These are phyloP conservation scores for Claviceps capensis DNA, from an alignment of 2,329 filamentous ascomycete genomes.

Conservation along the genomic window DNA sequence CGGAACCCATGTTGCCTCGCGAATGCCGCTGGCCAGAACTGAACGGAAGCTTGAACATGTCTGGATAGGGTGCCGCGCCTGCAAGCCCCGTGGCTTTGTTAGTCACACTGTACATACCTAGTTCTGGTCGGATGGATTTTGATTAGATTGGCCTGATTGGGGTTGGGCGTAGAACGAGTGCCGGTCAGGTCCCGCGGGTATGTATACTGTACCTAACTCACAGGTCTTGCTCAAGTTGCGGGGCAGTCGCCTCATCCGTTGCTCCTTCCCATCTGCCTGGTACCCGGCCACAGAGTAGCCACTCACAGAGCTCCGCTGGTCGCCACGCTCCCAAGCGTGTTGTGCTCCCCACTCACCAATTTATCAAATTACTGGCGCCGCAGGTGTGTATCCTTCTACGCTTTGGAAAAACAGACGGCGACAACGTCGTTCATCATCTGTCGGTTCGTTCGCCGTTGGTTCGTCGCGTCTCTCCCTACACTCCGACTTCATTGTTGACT, in stretches of 20 bases:
- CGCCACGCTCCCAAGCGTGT: slow-evolving; percentile 1
- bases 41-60: not conserved
- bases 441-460: not conserved
- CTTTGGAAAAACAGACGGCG: slow-evolving; percentile 4
- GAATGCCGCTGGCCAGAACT: not conserved
- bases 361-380: slow-evolving; percentile 3
- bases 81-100: not conserved
- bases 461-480: not conserved
- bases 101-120: not conserved
- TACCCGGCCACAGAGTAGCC: not conserved
- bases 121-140: not conserved
- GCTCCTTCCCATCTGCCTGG: slow-evolving; percentile 1
- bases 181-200: not conserved
- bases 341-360: slow-evolving; percentile 1
- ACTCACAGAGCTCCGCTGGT: slow-evolving; percentile 7
- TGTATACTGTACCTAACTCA: no score
- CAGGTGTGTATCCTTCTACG: slow-evolving; percentile 1
- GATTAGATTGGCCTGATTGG: not conserved
- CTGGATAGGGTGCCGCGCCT: not conserved
- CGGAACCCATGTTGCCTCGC: not conserved
- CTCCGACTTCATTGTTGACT: not conserved
- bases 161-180: not conserved
- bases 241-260: not conserved
- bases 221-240: no score
- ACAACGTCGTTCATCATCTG: slow-evolving; percentile 3